Percentiles rank a stretch among this genome's conserved stretches.
These are phyloP conservation scores for Globisporangium megalacanthum DNA, from an alignment of 352 stramenopile genomes.

Conservation along the genomic window DNA sequence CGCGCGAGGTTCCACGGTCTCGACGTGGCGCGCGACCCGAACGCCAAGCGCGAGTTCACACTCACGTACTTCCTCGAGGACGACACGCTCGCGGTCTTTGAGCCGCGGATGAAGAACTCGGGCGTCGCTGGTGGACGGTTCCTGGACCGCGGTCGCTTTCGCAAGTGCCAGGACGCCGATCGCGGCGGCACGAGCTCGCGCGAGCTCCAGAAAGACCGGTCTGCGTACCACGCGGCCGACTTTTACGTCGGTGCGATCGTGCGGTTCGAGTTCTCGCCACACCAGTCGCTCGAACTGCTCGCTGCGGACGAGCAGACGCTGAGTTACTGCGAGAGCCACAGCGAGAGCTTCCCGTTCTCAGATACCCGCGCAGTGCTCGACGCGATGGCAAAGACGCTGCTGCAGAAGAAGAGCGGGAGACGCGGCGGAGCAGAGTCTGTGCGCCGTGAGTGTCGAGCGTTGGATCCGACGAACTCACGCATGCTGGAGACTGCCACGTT, in stretches of 20 bases:
- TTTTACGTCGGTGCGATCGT: constrained; percentile 73
- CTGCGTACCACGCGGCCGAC: constrained; percentile 42
- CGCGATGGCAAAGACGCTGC: constrained; percentile 16
- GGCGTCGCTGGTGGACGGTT: constrained; percentile 63
- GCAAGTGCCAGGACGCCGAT: constrained; percentile 25
- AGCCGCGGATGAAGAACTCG: constrained; percentile 63
- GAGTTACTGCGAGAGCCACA: constrained; percentile 68
- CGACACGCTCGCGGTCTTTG: constrained; percentile 72
- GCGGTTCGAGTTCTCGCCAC: constrained; percentile 62
- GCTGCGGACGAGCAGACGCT: constrained; percentile 74
- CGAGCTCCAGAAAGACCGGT: constrained; percentile 28
- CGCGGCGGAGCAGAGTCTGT: constrained; percentile 14
- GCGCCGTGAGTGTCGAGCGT: constrained; percentile 31
- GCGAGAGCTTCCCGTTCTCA: constrained; percentile 60
- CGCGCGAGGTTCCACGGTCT: constrained; percentile 53
- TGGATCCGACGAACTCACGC: constrained; percentile 17
- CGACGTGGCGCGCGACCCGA: constrained; percentile 19
- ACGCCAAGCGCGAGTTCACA: constrained; percentile 60
- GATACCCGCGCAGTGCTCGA: constrained; percentile 34
- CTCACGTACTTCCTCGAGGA: constrained; percentile 79
- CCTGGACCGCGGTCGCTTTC: constrained; percentile 67
- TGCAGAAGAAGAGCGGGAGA: constrained; percentile 6
- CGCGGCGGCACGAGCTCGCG: constrained; percentile 19
- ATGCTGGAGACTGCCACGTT: constrained; percentile 21
- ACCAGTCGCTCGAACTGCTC: constrained; percentile 63